phyloP scores from a whole-genome alignment of 495 filamentous ascomycete species.

The Massariosphaeria phaeospora region DNA sequence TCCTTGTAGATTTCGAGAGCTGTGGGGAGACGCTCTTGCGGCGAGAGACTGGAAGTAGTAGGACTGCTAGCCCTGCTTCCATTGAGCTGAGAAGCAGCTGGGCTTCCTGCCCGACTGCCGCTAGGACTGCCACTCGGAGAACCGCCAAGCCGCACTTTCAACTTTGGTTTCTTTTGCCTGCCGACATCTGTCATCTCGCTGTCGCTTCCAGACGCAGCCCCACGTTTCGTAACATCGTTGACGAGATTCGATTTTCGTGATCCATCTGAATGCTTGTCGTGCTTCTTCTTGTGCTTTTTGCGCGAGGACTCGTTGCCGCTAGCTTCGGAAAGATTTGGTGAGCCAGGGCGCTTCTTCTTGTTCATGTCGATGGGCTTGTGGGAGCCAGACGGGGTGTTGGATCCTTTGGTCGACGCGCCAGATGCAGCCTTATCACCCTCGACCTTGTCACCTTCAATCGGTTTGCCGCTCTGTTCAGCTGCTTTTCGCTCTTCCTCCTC shows the following conservation, averaged over 20 bases:
- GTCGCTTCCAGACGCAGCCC: constrained; percentile 69
- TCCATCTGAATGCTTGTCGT: constrained; percentile 47
- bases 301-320: constrained; percentile 84
- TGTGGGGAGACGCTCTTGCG: constrained; percentile 43
- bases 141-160: constrained; percentile 51
- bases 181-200: constrained; percentile 72
- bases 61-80: constrained; percentile 46
- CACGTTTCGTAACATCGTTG: constrained; percentile 46
- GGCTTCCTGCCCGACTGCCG: constrained; percentile 38
- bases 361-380: constrained; percentile 38
- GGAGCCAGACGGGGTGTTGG: constrained; percentile 66
- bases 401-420: constrained; percentile 55
- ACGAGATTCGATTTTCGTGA: constrained; percentile 44
- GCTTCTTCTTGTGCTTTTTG: constrained; percentile 80
- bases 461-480: constrained; percentile 53
- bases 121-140: constrained; percentile 44
- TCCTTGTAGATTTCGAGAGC: constrained; percentile 66
- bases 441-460: constrained; percentile 43
- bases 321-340: constrained; percentile 78
- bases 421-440: constrained; percentile 38
- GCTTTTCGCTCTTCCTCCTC: constrained; percentile 70
- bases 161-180: constrained; percentile 59
- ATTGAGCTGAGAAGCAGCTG: constrained; percentile 47
- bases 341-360: constrained; percentile 80
- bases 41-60: constrained; percentile 23